Evolutionary conservation across 148 eudicot genomes (phyloP).

Genomic region (Amaranthus palmeri): DNA sequence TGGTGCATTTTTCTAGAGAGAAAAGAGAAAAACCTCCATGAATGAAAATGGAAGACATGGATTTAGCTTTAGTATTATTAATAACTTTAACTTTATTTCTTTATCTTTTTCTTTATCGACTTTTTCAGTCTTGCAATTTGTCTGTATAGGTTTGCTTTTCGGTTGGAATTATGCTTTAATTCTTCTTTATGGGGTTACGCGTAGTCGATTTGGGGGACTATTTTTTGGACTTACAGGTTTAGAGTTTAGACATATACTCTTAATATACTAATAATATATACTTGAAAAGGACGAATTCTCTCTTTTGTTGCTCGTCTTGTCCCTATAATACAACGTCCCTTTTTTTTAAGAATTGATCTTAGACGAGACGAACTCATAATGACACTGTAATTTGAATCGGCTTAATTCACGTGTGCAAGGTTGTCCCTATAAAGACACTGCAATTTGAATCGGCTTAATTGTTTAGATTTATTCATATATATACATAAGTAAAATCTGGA

Average conservation of each 20-base stretch:
- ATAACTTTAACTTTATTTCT: constrained; percentile 9
- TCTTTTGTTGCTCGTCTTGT: constrained; percentile 21
- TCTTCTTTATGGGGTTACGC: constrained; percentile 21
- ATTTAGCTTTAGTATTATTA: neutral
- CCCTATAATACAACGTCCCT: constrained; percentile 7
- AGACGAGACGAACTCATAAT: no score
- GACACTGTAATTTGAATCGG: no score
- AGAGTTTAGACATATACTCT: no score
- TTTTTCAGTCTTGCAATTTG: constrained; percentile 12
- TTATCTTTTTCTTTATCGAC: neutral
- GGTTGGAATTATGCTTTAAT: constrained; percentile 33
- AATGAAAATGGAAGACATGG: constrained; percentile 21
- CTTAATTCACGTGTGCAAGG: no score
- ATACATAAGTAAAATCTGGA: no score
- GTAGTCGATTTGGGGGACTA: neutral
- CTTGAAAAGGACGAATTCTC: constrained; percentile 28
- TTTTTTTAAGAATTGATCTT: no score
- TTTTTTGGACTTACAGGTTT: no score
- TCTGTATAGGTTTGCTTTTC: constrained; percentile 27
- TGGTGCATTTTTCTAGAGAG: neutral
- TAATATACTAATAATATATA: no score
- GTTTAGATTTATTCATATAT: no score
- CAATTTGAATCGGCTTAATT: no score
- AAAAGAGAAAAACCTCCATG: neutral
- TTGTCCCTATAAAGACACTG: no score